phyloP scores from a whole-genome alignment of 2,329 filamentous ascomycete genomes.

The Kalmusia sp. region DNA sequence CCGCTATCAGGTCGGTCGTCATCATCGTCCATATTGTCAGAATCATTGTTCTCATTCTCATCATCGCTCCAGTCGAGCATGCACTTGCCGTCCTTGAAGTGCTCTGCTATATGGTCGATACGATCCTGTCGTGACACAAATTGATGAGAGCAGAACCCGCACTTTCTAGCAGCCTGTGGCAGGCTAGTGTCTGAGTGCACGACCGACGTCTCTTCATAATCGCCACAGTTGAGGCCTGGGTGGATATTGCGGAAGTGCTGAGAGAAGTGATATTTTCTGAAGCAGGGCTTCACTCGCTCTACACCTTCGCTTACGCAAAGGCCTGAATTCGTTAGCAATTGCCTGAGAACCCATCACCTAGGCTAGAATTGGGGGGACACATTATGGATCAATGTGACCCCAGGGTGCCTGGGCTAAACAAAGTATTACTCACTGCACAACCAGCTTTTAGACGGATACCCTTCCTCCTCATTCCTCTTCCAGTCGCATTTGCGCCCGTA shows the following conservation, averaged over 20 bases:
- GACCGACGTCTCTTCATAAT: constrained; percentile 39
- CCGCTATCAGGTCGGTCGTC: constrained; percentile 33
- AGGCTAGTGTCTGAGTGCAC: constrained; percentile 44
- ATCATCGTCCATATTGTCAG: constrained; percentile 33
- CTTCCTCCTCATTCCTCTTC: constrained; percentile 48
- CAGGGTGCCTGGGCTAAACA: not conserved
- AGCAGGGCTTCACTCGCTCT: constrained; percentile 46
- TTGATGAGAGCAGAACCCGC: constrained; percentile 45
- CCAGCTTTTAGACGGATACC: constrained; percentile 39
- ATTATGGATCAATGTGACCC: no score
- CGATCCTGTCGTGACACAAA: constrained; percentile 44
- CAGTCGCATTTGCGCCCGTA: constrained; percentile 49
- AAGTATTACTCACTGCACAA: constrained; percentile 14
- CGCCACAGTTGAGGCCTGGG: constrained; percentile 35
- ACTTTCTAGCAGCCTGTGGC: constrained; percentile 30
- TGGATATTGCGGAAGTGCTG: constrained; percentile 50
- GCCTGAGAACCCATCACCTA: no score
- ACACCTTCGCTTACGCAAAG: constrained; percentile 38
- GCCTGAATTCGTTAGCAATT: constrained; percentile 23
- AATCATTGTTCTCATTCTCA: constrained; percentile 28
- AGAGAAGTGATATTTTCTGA: constrained; percentile 45
- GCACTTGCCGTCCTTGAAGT: constrained; percentile 47
- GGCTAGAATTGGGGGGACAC: no score
- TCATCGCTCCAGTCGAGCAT: constrained; percentile 48
- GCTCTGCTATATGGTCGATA: constrained; percentile 47